Percentiles rank a stretch among this genome's conserved stretches.
phyloP scores from a whole-genome alignment of 257 asterid species.

The Solanum appendiculatum region DNA sequence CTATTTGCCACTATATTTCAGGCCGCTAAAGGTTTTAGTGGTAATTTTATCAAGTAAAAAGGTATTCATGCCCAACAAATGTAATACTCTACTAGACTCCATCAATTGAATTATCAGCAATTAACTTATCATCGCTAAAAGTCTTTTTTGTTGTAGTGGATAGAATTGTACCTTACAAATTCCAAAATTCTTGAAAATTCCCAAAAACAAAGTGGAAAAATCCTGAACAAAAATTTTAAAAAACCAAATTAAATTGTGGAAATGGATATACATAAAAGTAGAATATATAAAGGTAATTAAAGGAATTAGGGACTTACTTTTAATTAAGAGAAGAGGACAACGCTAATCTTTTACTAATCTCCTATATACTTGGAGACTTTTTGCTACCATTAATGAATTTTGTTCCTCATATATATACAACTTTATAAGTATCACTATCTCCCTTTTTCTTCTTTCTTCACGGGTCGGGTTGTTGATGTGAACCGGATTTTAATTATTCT shows the following conservation, averaged over 20 bases:
- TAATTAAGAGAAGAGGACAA: neutral
- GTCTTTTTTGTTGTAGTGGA: neutral
- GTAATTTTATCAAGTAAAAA: neutral
- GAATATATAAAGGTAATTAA: neutral
- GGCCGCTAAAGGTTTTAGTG: neutral
- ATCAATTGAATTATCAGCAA: neutral
- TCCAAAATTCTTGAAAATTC: neutral
- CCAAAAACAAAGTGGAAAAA: constrained; percentile 18
- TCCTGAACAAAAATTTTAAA: neutral
- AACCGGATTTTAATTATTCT: constrained; percentile 27
- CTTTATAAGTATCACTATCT: neutral
- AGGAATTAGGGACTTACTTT: neutral
- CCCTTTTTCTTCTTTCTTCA: constrained; percentile 10
- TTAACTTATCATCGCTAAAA: neutral
- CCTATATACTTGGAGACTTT: constrained; percentile 3
- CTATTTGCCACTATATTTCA: neutral
- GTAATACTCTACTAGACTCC: no score
- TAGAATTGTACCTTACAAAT: neutral
- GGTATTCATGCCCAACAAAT: no score
- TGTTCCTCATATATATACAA: neutral
- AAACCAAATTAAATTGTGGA: neutral
- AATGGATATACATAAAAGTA: neutral
- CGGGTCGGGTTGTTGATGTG: constrained; percentile 30
- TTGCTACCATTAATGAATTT: constrained; percentile 1
- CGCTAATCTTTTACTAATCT: constrained; percentile 15